Percentiles rank a stretch among this genome's conserved stretches.
Evolutionary conservation across 2,329 filamentous ascomycete species (phyloP).

Genomic region (Curvularia sp.): DNA sequence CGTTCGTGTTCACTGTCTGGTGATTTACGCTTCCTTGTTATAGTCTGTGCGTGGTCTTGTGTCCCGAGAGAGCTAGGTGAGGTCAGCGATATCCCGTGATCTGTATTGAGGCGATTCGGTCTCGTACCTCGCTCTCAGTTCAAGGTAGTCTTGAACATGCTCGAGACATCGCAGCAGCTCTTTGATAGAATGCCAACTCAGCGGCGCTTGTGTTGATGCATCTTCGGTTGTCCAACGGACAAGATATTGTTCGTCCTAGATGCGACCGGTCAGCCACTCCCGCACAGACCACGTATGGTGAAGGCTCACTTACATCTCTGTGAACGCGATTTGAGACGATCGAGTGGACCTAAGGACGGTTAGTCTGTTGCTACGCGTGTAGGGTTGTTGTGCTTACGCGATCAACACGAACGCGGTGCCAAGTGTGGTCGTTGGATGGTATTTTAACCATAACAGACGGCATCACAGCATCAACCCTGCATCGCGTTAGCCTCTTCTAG

Average conservation of each 20-base stretch:
- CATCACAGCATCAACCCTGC: slow-evolving; percentile 27
- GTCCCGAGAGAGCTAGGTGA: slow-evolving; percentile 17
- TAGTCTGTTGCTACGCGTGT: background rate
- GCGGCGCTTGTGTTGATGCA: slow-evolving; percentile 30
- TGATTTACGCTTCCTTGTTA: slow-evolving; percentile 37
- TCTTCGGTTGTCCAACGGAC: slow-evolving; percentile 48
- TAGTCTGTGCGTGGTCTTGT: background rate
- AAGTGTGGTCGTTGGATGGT: slow-evolving; percentile 25
- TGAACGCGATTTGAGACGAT: slow-evolving; percentile 40
- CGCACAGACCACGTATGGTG: slow-evolving; percentile 22
- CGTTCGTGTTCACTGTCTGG: slow-evolving; percentile 29
- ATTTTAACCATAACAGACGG: slow-evolving; percentile 36
- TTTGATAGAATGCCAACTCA: slow-evolving; percentile 54
- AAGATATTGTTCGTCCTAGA: slow-evolving; percentile 53
- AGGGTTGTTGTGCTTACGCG: slow-evolving; percentile 25
- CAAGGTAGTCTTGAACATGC: slow-evolving; percentile 54
- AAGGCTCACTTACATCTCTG: slow-evolving; percentile 28
- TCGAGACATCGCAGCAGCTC: slow-evolving; percentile 52
- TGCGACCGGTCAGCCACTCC: slow-evolving; percentile 24
- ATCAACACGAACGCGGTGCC: slow-evolving; percentile 32
- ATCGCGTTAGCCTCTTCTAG: slow-evolving; percentile 10
- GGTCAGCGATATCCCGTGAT: slow-evolving; percentile 11
- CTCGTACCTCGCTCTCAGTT: slow-evolving; percentile 35
- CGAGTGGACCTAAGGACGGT: slow-evolving; percentile 3
- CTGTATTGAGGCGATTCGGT: background rate